Evolutionary conservation across 1,284 basidiomycete species (phyloP).

Genomic region (Ganoderma sinense): DNA sequence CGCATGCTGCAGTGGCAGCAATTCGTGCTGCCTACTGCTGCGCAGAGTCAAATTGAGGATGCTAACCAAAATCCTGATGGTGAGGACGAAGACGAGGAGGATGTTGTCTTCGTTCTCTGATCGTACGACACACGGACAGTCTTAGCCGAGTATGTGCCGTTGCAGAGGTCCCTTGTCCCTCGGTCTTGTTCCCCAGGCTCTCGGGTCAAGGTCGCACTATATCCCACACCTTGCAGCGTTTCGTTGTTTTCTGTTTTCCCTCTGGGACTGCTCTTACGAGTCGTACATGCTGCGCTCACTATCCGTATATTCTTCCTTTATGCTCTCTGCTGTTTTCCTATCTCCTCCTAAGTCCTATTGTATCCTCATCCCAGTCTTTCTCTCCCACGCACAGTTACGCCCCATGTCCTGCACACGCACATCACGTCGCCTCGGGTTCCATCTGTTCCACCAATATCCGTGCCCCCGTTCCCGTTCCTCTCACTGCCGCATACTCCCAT

Average conservation of each 20-base stretch:
- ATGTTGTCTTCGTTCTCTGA: slow-evolving; percentile 59
- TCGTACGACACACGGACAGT: neutral
- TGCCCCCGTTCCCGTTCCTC: neutral
- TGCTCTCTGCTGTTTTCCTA: slow-evolving; percentile 26
- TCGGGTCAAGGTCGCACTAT: neutral
- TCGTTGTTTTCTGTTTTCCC: neutral
- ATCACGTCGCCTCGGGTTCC: neutral
- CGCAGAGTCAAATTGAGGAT: slow-evolving; percentile 44
- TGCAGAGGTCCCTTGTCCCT: neutral
- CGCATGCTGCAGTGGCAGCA: slow-evolving; percentile 70
- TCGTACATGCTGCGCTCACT: slow-evolving; percentile 22
- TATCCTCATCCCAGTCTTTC: slow-evolving; percentile 20
- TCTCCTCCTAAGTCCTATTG: slow-evolving; percentile 17
- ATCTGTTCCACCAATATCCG: neutral
- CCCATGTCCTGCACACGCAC: slow-evolving; percentile 3
- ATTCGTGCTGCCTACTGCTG: slow-evolving; percentile 79
- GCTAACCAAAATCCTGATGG: slow-evolving; percentile 36
- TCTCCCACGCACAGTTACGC: slow-evolving; percentile 19
- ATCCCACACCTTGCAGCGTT: neutral
- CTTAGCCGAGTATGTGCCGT: neutral
- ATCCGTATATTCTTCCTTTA: slow-evolving; percentile 21
- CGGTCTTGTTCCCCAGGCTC: neutral
- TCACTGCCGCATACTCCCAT: neutral
- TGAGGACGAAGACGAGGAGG: slow-evolving; percentile 64
- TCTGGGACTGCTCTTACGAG: slow-evolving; percentile 6